Percentiles rank a stretch among this genome's conserved stretches.
phyloP scores from a whole-genome alignment of 2,329 filamentous ascomycete genomes.

The Tolypocladium album region DNA sequence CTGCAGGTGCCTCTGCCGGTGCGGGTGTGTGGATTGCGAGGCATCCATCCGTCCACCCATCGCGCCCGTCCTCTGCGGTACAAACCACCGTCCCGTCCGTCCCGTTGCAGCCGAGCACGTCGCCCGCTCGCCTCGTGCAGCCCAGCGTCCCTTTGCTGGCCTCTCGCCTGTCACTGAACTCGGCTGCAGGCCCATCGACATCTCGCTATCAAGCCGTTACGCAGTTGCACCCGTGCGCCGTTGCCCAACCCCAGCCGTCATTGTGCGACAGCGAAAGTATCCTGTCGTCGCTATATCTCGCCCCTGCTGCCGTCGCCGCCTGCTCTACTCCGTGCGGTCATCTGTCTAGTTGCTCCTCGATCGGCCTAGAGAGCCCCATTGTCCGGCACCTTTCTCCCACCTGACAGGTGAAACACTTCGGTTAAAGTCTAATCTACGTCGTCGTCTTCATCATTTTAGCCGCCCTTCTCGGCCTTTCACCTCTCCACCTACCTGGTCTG shows the following conservation, averaged over 20 bases:
- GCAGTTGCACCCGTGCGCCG: neutral
- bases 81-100: neutral
- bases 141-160: neutral
- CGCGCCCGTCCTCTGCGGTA: neutral
- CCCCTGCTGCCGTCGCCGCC: neutral
- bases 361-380: neutral
- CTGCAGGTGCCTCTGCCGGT: neutral
- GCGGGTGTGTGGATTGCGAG: neutral
- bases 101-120: neutral
- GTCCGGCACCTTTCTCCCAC: neutral
- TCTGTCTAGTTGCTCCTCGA: neutral
- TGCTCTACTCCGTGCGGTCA: neutral
- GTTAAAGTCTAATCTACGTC: too few relatives aligned
- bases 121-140: neutral
- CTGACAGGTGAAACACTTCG: neutral
- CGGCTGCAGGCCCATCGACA: neutral
- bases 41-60: neutral
- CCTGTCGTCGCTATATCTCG: neutral
- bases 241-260: neutral
- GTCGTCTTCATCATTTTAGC: neutral
- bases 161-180: neutral
- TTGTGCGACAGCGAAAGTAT: neutral
- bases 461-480: neutral
- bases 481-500: neutral
- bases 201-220: neutral